Evolutionary conservation across 495 filamentous ascomycete genomes (phyloP), one percentile per base, ranked within the genome.

Genomic region (Talaromyces proteolyticus): DNA sequence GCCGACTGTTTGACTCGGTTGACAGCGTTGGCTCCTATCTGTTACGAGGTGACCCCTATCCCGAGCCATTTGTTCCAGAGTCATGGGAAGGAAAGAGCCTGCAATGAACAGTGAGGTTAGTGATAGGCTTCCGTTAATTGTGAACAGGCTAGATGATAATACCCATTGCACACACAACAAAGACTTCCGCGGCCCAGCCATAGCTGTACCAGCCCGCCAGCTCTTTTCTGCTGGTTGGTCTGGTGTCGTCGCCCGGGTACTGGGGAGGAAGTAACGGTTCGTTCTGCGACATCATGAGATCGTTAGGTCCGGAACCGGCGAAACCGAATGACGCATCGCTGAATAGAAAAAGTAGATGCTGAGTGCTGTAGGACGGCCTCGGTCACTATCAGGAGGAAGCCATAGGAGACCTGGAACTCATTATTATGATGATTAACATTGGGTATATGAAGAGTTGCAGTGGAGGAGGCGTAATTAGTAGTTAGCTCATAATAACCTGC

Each of bases 1-100:
- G 36, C 18, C 25, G 22, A 16, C 38, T 25, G 40, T 40, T 12
- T 49, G 47, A 21, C 60, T 72, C 52, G 74, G 65, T 49, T 63
- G 80, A 70, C 91, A 96, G 22, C 89, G 86, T 23, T 74, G 85
- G 6, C 59, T 79, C 47, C 75, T 79, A 64, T 95, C 89, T 21
- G 82, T 85, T 21, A 91, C 68, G 45, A 95, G 77, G 45, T 94
- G 84, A 25, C 91, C 91, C 63, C 85, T 84, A 65, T 95, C 92
- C 50, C 93, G 81, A 7, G 94, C 91, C 49, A 98, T 78, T 55
- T 92, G 91, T 62, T 98, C 93, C 44, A 98, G 73, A 2, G 91
- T 88, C 42, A 98, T 93, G n/a, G 93, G 93, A 54, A 98, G 89
- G 67, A 97, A 98, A 25, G 90, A 95, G 50, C 86, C 89, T 90